Conservation (phyloP, 2,329 filamentous ascomycete genomes). For the Epichloe uncinata region DNA sequence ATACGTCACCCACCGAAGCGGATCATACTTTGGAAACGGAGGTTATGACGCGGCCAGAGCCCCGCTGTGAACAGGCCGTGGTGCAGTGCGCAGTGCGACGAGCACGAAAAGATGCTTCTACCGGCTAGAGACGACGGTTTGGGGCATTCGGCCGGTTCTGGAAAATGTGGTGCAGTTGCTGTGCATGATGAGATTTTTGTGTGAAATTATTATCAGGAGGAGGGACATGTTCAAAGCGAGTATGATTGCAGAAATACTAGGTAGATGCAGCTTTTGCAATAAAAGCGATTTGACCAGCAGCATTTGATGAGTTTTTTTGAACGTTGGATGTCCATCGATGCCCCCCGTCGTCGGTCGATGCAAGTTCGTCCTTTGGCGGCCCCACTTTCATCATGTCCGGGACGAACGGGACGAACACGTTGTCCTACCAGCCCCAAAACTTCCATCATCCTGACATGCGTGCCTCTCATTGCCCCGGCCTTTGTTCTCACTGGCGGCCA, state of each 20-base stretch:
- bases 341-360: too few species aligned
- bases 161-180: not conserved
- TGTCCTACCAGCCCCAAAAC: too few species aligned
- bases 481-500: not conserved
- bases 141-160: not conserved
- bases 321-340: too few species aligned
- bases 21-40: slow-evolving; percentile 14
- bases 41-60: not conserved
- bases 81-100: not conserved
- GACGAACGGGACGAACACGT: too few species aligned
- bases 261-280: not conserved
- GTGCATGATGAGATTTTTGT: not conserved
- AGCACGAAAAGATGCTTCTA: not conserved
- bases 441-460: too few species aligned
- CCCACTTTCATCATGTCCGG: too few species aligned
- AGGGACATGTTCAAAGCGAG: not conserved
- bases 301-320: too few species aligned
- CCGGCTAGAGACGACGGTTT: slow-evolving; percentile 3
- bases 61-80: not conserved
- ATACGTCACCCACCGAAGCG: slow-evolving; percentile 8
- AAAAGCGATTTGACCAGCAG: not conserved
- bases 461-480: too few species aligned
- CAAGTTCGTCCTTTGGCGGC: too few species aligned
- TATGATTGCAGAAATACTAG: not conserved
- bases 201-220: not conserved